Evolutionary conservation across 169 alveolate genomes (phyloP).

Genomic region (Plasmodium chabaudi): DNA sequence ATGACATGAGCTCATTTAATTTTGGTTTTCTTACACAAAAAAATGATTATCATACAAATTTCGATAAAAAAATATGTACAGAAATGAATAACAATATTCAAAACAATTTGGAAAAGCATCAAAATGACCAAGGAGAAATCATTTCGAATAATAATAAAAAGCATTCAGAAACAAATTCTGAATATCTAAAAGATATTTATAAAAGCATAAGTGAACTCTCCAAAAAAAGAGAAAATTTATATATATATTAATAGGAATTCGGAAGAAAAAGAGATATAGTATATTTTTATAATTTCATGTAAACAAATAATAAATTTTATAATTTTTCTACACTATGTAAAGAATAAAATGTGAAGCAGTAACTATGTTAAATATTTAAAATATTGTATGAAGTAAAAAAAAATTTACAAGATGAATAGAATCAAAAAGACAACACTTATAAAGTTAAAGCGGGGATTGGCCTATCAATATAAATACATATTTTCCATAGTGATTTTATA

Average conservation of each 20-base stretch:
- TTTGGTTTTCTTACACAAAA: neutral
- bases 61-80: neutral
- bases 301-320: too few species aligned
- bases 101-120: neutral
- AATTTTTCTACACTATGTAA: too few species aligned
- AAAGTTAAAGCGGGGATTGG: too few species aligned
- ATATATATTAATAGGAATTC: conserved; percentile 3
- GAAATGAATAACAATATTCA: neutral
- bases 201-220: conserved; percentile 32
- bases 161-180: conserved; percentile 1
- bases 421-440: too few species aligned
- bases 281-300: too few species aligned
- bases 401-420: too few species aligned
- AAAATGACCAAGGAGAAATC: neutral
- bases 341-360: too few species aligned
- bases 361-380: too few species aligned
- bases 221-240: conserved; percentile 23
- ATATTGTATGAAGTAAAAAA: too few species aligned
- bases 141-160: neutral
- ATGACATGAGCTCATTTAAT: neutral
- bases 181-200: conserved; percentile 15
- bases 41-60: neutral
- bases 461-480: too few species aligned
- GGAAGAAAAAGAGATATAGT: too few species aligned
- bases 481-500: too few species aligned